phyloP scores from a whole-genome alignment of 352 stramenopile genomes.

The Hyaloperonospora brassicae region DNA sequence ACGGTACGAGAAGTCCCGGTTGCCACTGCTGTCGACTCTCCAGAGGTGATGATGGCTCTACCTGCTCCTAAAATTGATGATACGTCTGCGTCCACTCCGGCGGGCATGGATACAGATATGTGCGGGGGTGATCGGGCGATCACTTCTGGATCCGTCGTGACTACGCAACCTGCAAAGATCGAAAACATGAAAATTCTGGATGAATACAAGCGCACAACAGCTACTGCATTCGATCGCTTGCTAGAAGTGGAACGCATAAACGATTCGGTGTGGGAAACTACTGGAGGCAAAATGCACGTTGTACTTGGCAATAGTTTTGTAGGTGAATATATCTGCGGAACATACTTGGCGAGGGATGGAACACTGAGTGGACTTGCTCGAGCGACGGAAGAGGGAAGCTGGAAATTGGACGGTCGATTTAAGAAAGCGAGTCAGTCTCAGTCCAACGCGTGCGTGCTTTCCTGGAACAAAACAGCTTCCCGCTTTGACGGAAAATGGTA shows the following conservation, averaged over 20 bases:
- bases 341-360: constrained; percentile 65
- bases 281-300: constrained; percentile 47
- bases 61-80: constrained; percentile 22
- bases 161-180: constrained; percentile 18
- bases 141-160: constrained; percentile 4
- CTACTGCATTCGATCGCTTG: constrained; percentile 26
- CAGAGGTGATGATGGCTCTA: constrained; percentile 29
- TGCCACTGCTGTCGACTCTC: constrained; percentile 25
- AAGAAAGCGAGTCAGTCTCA: constrained; percentile 62
- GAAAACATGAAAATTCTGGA: constrained; percentile 41
- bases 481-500: constrained; percentile 83
- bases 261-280: constrained; percentile 61
- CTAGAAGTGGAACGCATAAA: constrained; percentile 25
- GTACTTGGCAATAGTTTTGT: constrained; percentile 37
- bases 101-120: constrained; percentile 31
- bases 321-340: constrained; percentile 59
- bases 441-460: constrained; percentile 59
- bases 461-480: constrained; percentile 45
- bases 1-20: constrained; percentile 40
- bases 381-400: constrained; percentile 39
- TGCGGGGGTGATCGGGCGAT: constrained; percentile 14
- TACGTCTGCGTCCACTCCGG: constrained; percentile 19
- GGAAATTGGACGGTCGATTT: constrained; percentile 64
- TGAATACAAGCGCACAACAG: constrained; percentile 43
- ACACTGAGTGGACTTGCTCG: constrained; percentile 49